Evolutionary conservation across 345 rosid genomes (phyloP).

Genomic region (Sisymbrium irio): DNA sequence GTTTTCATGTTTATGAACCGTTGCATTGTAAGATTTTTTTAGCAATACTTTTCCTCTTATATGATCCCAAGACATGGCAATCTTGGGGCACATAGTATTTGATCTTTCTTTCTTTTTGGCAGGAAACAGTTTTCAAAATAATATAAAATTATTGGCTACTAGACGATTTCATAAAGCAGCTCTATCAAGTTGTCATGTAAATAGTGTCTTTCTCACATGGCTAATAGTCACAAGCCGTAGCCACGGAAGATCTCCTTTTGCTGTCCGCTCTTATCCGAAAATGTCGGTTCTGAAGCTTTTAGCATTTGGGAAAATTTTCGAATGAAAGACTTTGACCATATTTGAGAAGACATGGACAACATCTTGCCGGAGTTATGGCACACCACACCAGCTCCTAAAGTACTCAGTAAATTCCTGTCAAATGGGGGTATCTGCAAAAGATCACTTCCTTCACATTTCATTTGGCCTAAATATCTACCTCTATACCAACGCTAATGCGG

Average conservation of each 20-base stretch:
- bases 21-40: too few species aligned
- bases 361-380: neutral
- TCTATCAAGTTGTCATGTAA: neutral
- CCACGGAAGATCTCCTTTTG: neutral
- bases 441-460: neutral
- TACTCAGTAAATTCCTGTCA: neutral
- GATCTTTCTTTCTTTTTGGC: neutral
- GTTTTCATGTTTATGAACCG: too few species aligned
- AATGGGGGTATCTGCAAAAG: neutral
- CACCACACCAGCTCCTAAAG: neutral
- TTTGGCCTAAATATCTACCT: too few species aligned
- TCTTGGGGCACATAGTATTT: neutral
- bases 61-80: neutral
- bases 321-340: too few species aligned
- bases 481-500: neutral
- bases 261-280: neutral
- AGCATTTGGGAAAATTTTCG: too few species aligned
- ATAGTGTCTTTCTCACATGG: neutral
- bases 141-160: neutral
- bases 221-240: neutral
- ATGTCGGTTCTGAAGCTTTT: neutral
- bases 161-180: neutral
- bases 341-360: neutral
- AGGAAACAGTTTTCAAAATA: neutral
- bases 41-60: neutral